Conservation (phyloP, 73 alveolate species). For the Paramecium sexaurelia region DNA sequence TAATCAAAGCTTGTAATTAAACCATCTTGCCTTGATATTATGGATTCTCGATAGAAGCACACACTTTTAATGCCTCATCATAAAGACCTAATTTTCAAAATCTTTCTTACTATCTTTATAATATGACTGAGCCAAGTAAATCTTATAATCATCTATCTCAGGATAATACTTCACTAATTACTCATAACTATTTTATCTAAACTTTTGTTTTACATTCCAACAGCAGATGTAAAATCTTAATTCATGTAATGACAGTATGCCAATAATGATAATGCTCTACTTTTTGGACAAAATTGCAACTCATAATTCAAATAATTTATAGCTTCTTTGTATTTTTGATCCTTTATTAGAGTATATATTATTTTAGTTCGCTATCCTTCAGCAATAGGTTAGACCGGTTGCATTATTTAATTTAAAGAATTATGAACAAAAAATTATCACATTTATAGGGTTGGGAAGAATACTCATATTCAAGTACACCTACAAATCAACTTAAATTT, state of each 20-base stretch:
- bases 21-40: slow-evolving; percentile 77
- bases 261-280: slow-evolving; percentile 73
- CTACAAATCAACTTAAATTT: neutral
- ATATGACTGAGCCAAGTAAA: slow-evolving; percentile 71
- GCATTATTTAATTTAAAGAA: slow-evolving; percentile 33
- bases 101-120: slow-evolving; percentile 67
- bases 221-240: slow-evolving; percentile 70
- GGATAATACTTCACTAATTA: slow-evolving; percentile 74
- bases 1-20: slow-evolving; percentile 83
- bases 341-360: slow-evolving; percentile 72
- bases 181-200: slow-evolving; percentile 55
- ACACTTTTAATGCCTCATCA: slow-evolving; percentile 89
- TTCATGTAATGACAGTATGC: slow-evolving; percentile 75
- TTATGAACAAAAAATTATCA: neutral
- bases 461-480: neutral
- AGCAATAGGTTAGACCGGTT: slow-evolving; percentile 65
- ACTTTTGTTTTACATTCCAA: slow-evolving; percentile 60
- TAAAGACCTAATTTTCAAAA: slow-evolving; percentile 69
- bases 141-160: slow-evolving; percentile 73
- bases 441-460: slow-evolving; percentile 47
- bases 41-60: slow-evolving; percentile 78
- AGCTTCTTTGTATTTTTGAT: slow-evolving; percentile 72
- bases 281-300: slow-evolving; percentile 70
- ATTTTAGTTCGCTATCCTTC: slow-evolving; percentile 77
- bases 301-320: slow-evolving; percentile 72